Evolutionary conservation across 306 rosid species (phyloP), one percentile per base, ranked within the genome.

Genomic region (Lotus japonicus): DNA sequence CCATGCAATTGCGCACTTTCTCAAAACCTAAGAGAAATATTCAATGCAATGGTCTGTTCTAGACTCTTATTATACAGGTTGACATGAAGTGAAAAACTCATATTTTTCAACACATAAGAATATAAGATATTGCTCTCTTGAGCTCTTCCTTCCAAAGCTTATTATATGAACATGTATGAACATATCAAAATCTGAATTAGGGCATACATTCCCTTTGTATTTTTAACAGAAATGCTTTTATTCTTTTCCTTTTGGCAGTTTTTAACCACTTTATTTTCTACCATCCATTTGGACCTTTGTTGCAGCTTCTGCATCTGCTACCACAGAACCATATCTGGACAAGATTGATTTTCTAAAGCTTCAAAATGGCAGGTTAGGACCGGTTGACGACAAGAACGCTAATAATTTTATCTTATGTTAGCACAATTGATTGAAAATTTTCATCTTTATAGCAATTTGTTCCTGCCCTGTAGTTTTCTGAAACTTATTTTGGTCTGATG

Each of bases 21-120:
- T 77, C 84, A n/a, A 86, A 85, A 83, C 77, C 80, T 70, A 75
- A 56, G 64, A 69, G 85, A 92, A 68, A 76, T 79, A 75, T 86
- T 85, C 87, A 79, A 63, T 84, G 95, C 92, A 84, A 94, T 81
- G 97, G 97, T 94, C 98, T 85, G 96, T 85, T 92, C 96, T 90
- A 80, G 90, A 88, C 74, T 92, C 96, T 84, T 68, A 71, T 75
- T 80, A 70, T 79, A 49, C 85, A 77, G 85, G 87, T 80, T 79
- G 72, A 74, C 67, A 68, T 86, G 36, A 76, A 82, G 56, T 75
- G 68, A 28, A 56, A 70, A 82, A 72, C 61, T 52, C 13, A 63
- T 68, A 5, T 17, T 58, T 41, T 73, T 31, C 16, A 80, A 65
- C 72, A 72, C 74, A 50, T 63, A n/a, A n/a, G n/a, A n/a, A n/a